A percentile compares a stretch with the other conserved stretches of the same genome.
These are phyloP conservation scores for Cyclostephanos invisitatus DNA, from an alignment of 108 stramenopile genomes.

Conservation along the genomic window DNA sequence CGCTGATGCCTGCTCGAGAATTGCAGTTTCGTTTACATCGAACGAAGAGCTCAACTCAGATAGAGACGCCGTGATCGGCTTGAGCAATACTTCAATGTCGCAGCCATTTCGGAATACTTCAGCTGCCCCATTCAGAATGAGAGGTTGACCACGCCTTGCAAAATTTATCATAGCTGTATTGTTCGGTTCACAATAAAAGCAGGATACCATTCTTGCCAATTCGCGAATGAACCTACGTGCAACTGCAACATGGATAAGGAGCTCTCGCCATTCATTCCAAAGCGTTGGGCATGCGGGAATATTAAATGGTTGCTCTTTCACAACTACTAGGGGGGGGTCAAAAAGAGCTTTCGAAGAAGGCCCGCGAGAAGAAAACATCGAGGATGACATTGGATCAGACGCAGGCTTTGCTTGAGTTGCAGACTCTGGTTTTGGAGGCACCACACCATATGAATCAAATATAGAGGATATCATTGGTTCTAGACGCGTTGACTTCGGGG, in stretches of 20 bases:
- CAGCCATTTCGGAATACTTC: slow-evolving; percentile 70
- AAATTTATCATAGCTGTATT: slow-evolving; percentile 31
- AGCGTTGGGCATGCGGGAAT: slow-evolving; percentile 38
- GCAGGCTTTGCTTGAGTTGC: slow-evolving; percentile 6
- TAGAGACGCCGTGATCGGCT: slow-evolving; percentile 32
- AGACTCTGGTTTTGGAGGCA: slow-evolving; percentile 25
- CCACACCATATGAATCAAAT: slow-evolving; percentile 31
- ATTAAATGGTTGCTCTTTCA: slow-evolving; percentile 18
- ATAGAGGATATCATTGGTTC: slow-evolving; percentile 29
- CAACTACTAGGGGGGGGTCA: slow-evolving; percentile 1
- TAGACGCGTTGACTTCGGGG: no score
- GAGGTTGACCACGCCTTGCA: slow-evolving; percentile 28
- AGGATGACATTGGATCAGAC: slow-evolving; percentile 22
- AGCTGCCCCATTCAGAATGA: slow-evolving; percentile 55
- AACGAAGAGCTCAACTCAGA: slow-evolving; percentile 40
- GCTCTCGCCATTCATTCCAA: slow-evolving; percentile 68
- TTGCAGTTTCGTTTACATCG: slow-evolving; percentile 34
- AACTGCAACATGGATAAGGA: slow-evolving; percentile 35
- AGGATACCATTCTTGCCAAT: slow-evolving; percentile 53
- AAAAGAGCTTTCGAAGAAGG: slow-evolving; percentile 2
- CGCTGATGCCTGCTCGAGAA: slow-evolving; percentile 55
- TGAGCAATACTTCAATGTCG: slow-evolving; percentile 58
- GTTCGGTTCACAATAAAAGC: slow-evolving; percentile 57
- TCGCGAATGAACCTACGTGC: slow-evolving; percentile 74
- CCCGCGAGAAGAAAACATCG: slow-evolving; percentile 65